A percentile compares a stretch with the other conserved stretches of the same genome.
Evolutionary conservation across 345 rosid genomes (phyloP).

Genomic region (Gossypium turneri): DNA sequence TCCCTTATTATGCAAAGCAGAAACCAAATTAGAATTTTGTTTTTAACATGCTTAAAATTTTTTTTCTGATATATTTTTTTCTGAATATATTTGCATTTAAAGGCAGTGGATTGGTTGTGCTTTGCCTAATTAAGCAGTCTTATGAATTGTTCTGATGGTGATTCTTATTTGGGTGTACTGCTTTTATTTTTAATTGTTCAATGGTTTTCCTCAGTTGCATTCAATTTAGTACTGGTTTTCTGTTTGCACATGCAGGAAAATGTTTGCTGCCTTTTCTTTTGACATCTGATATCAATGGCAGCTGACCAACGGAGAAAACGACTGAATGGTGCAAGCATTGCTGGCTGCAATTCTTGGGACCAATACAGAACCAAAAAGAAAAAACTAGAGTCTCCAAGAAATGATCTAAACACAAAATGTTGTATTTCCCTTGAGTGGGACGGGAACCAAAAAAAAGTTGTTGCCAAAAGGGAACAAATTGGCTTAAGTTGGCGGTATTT

Average conservation of each 20-base stretch:
- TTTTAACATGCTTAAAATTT: neutral
- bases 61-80: neutral
- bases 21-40: neutral
- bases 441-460: conserved; percentile 46
- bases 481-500: conserved; percentile 63
- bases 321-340: conserved; percentile 56
- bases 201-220: neutral
- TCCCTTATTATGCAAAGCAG: neutral
- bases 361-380: conserved; percentile 64
- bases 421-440: conserved; percentile 91
- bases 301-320: conserved; percentile 84
- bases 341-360: conserved; percentile 50
- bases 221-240: conserved; percentile 13
- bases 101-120: neutral
- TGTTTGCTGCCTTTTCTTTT: conserved; percentile 22
- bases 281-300: conserved; percentile 50
- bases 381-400: conserved; percentile 39
- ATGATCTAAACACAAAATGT: conserved; percentile 47
- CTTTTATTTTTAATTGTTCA: neutral
- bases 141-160: neutral
- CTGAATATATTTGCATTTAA: neutral
- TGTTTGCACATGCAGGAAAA: conserved; percentile 24
- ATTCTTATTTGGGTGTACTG: neutral
- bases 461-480: conserved; percentile 84
- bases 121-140: neutral